These are phyloP conservation scores for Ocimum tenuiflorum DNA, from an alignment of 257 asterid species.

Conservation along the genomic window DNA sequence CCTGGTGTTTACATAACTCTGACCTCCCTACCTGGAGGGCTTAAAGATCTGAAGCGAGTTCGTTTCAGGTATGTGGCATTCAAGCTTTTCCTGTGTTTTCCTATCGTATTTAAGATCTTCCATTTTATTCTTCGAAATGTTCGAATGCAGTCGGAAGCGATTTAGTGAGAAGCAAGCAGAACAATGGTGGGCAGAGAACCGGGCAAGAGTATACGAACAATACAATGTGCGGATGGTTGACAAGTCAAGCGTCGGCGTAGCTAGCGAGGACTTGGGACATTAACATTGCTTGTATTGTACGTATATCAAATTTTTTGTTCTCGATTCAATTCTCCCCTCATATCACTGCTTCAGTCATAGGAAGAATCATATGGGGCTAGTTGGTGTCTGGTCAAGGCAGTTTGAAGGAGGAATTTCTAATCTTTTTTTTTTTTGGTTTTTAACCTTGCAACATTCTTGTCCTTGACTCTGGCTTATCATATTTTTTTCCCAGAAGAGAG, in stretches of 20 bases:
- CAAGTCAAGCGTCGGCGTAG: slow-evolving; percentile 58
- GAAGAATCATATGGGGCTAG: slow-evolving; percentile 4
- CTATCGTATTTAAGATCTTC: not conserved
- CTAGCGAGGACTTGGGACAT: slow-evolving; percentile 47
- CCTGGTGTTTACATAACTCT: slow-evolving; percentile 96
- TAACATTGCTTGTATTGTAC: no score
- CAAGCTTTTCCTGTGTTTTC: not conserved
- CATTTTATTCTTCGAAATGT: slow-evolving; percentile 6
- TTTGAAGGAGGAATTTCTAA: slow-evolving; percentile 16
- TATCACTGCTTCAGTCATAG: not conserved
- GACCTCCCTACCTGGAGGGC: slow-evolving; percentile 85
- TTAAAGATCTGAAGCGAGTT: slow-evolving; percentile 87
- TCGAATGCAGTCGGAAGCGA: slow-evolving; percentile 78
- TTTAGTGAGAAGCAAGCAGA: slow-evolving; percentile 81
- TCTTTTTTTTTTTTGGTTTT: slow-evolving; percentile 13
- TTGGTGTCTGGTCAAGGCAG: slow-evolving; percentile 3
- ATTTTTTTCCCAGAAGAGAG: slow-evolving; percentile 11
- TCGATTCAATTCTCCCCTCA: not conserved
- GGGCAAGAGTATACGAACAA: slow-evolving; percentile 52
- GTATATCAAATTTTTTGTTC: not conserved
- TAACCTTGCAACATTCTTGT: slow-evolving; percentile 19
- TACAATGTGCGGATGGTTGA: slow-evolving; percentile 60
- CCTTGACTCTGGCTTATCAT: slow-evolving; percentile 29
- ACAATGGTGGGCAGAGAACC: slow-evolving; percentile 79
- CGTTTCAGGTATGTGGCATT: slow-evolving; percentile 76